Evolutionary conservation across 441 rosid species (phyloP).

Genomic region (Pelargonium australe): DNA sequence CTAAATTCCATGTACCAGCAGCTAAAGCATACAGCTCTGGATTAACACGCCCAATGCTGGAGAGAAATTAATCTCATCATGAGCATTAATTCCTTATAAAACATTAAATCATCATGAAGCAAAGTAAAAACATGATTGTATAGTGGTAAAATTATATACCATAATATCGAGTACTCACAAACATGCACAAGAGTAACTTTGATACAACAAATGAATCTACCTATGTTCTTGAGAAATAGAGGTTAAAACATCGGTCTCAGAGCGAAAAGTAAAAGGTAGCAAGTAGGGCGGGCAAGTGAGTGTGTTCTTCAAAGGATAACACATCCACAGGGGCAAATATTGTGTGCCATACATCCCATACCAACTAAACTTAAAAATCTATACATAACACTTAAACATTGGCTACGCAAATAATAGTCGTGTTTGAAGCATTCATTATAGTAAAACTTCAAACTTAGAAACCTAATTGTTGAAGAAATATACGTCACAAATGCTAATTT

Average conservation of each 20-base stretch:
- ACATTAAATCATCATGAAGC: background rate
- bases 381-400: background rate
- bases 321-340: background rate
- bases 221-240: slow-evolving; percentile 1
- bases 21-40: slow-evolving; percentile 91
- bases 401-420: slow-evolving; percentile 1
- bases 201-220: background rate
- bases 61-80: slow-evolving; percentile 12
- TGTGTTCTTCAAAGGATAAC: background rate
- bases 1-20: slow-evolving; percentile 52
- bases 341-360: background rate
- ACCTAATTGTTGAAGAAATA: background rate
- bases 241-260: background rate
- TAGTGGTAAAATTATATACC: slow-evolving; percentile 1
- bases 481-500: background rate
- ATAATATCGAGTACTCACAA: background rate
- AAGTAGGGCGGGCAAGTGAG: background rate
- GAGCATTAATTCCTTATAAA: background rate
- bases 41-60: slow-evolving; percentile 88
- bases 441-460: background rate
- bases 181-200: background rate
- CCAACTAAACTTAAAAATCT: background rate
- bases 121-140: slow-evolving; percentile 1
- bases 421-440: background rate
- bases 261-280: slow-evolving; percentile 4